These are phyloP conservation scores for Melaleuca quinquenervia DNA, from an alignment of 345 rosid genomes.

Conservation along the genomic window DNA sequence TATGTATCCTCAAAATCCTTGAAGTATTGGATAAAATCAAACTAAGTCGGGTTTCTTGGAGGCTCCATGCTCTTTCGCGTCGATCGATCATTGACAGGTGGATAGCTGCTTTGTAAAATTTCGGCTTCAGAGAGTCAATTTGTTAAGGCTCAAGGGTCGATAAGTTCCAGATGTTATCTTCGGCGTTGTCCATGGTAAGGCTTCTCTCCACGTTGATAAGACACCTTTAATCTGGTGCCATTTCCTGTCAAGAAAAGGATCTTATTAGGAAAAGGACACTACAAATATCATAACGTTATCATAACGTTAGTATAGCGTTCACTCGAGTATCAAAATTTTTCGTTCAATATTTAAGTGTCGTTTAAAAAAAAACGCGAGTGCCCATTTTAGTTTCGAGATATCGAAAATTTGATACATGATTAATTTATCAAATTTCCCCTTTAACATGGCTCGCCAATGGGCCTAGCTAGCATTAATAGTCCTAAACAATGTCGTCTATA, in stretches of 20 bases:
- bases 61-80: neutral
- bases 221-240: neutral
- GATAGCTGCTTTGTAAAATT: neutral
- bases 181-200: neutral
- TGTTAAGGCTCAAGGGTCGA: neutral
- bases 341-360: neutral
- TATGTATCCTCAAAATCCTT: neutral
- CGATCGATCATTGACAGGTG: neutral
- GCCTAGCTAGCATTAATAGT: neutral
- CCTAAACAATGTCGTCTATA: neutral
- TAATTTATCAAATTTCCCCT: neutral
- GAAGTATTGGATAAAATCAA: neutral
- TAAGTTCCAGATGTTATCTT: neutral
- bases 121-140: neutral
- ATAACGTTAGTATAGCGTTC: neutral
- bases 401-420: neutral
- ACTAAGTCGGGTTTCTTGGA: neutral
- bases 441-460: rapidly evolving
- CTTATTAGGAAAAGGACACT: neutral
- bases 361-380: rapidly evolving
- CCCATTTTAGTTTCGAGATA: neutral
- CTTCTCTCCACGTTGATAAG: neutral
- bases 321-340: neutral
- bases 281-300: no score
- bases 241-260: neutral